Base-by-base conservation (phyloP, 805 yeast genomes). In the Komagataella ulmi region DNA sequence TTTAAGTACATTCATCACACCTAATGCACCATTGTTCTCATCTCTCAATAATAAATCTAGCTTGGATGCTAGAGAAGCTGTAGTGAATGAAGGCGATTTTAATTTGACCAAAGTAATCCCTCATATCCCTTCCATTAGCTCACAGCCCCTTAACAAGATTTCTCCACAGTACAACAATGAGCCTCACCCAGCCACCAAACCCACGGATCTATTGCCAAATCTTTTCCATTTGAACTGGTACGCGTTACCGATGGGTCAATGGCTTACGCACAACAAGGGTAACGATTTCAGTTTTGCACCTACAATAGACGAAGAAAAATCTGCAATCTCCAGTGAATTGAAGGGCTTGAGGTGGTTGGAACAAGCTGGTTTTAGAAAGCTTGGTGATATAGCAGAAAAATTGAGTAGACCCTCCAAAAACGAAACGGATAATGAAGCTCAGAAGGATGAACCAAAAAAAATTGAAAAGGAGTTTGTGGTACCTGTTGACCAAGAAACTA, bases 1-100 rank as follows among this genome's bases (percentile, higher is more conserved):
- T 0, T 74, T 77, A 54, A 77, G 74, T 53, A 65, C 83, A 40
- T 66, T 77, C 7, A 80, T 85, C 3, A 76, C 77, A 17, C 76
- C 77, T 46, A 88, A 83, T 45, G 73, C 79, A 24, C 95, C 97
- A 12, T 70, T 93, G 49, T 91, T 93, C 62, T 76, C 96, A 5
- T 83, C 96, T 0, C 66, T 83, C 44, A 74, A 78, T 40, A 74
- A 77, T 24, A 84, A 80, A 59, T 87, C 97, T 0, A 69, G 76
- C 18, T 66, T 89, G 50, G 98, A 93, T 62, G 78, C 82, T 47
- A 79, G 96, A 55, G 81, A 80, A 49, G 78, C 85, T 2, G 67
- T 75, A 2, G 74, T 85, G 3, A 17, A 17, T 7, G 88, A 87
- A 7, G 82, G 81, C 30, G 82, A 83, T 12, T 83, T 86, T 60